Conservation (phyloP, 2,329 filamentous ascomycete species). For the Scedosporium dehoogii region DNA sequence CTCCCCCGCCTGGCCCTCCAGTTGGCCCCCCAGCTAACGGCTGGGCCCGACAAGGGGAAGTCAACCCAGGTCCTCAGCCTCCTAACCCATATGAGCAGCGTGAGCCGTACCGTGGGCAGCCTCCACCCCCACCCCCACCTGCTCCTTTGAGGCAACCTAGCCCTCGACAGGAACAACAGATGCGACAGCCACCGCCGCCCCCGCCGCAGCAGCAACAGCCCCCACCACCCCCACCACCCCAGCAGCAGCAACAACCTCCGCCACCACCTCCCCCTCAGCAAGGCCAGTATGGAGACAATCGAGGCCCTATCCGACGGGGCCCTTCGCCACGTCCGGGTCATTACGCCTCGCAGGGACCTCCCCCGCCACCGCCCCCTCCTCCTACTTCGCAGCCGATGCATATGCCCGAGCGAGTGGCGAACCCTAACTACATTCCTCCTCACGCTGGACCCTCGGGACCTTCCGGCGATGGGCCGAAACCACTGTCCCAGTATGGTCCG, state of each 20-base stretch:
- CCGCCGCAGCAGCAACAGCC: constrained; percentile 37
- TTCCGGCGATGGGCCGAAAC: constrained; percentile 8
- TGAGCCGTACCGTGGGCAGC: constrained; percentile 56
- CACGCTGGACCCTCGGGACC: constrained; percentile 22
- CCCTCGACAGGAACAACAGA: constrained; percentile 62
- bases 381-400: constrained; percentile 30
- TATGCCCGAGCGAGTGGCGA: constrained; percentile 35
- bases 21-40: constrained; percentile 46
- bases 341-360: constrained; percentile 39
- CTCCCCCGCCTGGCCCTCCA: constrained; percentile 19
- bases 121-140: constrained; percentile 54
- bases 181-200: constrained; percentile 53
- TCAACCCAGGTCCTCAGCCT: constrained; percentile 66
- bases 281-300: constrained; percentile 7
- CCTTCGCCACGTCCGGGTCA: constrained; percentile 45
- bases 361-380: constrained; percentile 35
- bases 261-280: constrained; percentile 46
- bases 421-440: constrained; percentile 50
- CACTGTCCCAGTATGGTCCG: constrained; percentile 54
- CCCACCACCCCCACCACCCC: constrained; percentile 8
- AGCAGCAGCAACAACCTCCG: constrained; percentile 32
- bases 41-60: constrained; percentile 61
- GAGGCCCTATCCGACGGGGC: constrained; percentile 31
- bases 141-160: constrained; percentile 56
- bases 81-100: constrained; percentile 74